Percentiles rank a stretch among this genome's conserved stretches.
phyloP scores from a whole-genome alignment of 2,329 filamentous ascomycete species.

The Stemphylium vesicarium region DNA sequence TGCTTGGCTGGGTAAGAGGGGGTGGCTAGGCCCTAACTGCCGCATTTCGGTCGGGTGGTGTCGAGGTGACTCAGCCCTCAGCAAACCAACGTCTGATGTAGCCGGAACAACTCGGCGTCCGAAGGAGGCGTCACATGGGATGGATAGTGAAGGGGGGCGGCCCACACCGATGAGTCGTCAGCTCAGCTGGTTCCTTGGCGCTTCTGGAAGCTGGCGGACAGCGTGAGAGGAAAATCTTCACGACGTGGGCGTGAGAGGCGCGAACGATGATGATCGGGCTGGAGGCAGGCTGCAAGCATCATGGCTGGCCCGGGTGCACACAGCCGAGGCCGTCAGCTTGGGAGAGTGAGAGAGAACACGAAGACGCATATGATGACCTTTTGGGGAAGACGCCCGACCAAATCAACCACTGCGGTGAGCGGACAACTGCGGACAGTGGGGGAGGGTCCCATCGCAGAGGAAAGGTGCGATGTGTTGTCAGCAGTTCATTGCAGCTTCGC shows the following conservation, averaged over 20 bases:
- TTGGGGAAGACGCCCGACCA: slow-evolving; percentile 18
- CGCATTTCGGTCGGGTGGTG: slow-evolving; percentile 11
- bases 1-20: slow-evolving; percentile 10
- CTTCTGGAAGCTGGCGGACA: slow-evolving; percentile 27
- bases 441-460: neutral
- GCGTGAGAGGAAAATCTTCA: slow-evolving; percentile 6
- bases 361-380: slow-evolving; percentile 13
- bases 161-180: slow-evolving; percentile 20
- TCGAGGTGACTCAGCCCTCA: slow-evolving; percentile 34
- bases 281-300: too few relatives aligned
- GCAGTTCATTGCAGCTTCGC: slow-evolving; percentile 21
- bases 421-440: slow-evolving; percentile 1
- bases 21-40: slow-evolving; percentile 3
- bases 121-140: neutral
- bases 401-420: slow-evolving; percentile 9
- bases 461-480: slow-evolving; percentile 17
- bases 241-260: neutral
- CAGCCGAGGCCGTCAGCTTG: slow-evolving; percentile 1
- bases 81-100: slow-evolving; percentile 10
- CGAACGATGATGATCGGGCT: too few relatives aligned
- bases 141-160: slow-evolving; percentile 13
- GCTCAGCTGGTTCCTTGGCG: slow-evolving; percentile 13
- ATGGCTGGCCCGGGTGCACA: slow-evolving; percentile 8
- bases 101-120: slow-evolving; percentile 26
- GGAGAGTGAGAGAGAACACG: neutral